These are phyloP conservation scores for Penicillium verhagenii DNA, from an alignment of 495 filamentous ascomycete genomes.

Conservation along the genomic window DNA sequence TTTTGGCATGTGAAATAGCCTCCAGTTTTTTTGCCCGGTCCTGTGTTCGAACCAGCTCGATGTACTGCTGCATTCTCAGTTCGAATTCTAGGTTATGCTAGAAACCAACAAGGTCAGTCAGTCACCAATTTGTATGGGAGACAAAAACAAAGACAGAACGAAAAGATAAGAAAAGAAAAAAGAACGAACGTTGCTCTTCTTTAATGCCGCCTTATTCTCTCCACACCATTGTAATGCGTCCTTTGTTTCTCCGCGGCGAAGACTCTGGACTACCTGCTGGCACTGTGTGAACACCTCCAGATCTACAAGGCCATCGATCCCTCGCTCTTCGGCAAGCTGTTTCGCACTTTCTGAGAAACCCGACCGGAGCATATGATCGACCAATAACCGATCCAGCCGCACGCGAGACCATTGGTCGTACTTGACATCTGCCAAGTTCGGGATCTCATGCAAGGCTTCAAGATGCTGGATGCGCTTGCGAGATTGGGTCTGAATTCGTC, in stretches of 20 bases:
- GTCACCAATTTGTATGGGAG: not conserved
- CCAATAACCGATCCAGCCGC: conserved; percentile 78
- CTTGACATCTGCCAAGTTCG: conserved; percentile 83
- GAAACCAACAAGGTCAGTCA: not conserved
- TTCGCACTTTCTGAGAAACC: conserved; percentile 79
- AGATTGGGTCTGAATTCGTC: conserved; percentile 66
- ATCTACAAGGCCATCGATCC: conserved; percentile 79
- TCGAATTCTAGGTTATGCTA: conserved; percentile 90
- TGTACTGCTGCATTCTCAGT: conserved; percentile 92
- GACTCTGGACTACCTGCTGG: conserved; percentile 67
- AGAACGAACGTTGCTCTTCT: conserved; percentile 71
- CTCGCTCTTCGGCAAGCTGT: conserved; percentile 68
- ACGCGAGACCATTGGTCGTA: conserved; percentile 88
- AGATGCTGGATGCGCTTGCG: conserved; percentile 77
- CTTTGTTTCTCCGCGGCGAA: conserved; percentile 66
- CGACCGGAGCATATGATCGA: conserved; percentile 84
- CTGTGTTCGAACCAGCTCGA: conserved; percentile 76
- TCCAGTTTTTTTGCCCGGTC: conserved; percentile 62
- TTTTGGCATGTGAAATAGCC: conserved; percentile 77
- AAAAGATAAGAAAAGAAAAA: too few species aligned
- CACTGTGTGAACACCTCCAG: conserved; percentile 84
- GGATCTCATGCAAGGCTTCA: conserved; percentile 72
- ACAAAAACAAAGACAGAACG: too few species aligned
- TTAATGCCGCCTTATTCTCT: conserved; percentile 85
- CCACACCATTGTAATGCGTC: conserved; percentile 87